Evolutionary conservation across 176 grass and related monocot genomes (phyloP), one percentile per base, ranked within the genome.

Genomic region (Phragmites australis): DNA sequence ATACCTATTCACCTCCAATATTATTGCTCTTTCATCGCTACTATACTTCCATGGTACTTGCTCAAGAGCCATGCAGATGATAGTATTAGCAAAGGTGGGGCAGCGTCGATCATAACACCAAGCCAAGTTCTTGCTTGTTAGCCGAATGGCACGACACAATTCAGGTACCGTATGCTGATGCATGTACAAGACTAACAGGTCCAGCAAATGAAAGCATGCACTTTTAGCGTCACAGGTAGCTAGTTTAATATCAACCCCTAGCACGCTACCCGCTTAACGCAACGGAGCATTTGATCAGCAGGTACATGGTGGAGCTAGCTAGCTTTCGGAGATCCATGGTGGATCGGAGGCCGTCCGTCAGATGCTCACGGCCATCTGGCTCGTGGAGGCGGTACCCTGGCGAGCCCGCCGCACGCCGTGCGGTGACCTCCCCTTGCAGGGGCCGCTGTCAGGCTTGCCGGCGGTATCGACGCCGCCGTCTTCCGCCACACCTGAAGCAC

Each of bases 281-380:
- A 39, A 44, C 62, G 29, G 29, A 37, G 16, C 27, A 19, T 21
- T 42, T 69, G 68, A 53, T 6, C 65, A 18, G 75, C 42, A 61
- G 54, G 18, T 82, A n/a, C 40, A 43, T 21, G 43, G 27, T 34
- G 21, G 46, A 58, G 66, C 85, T 78, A 77, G 83, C 69, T 80
- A 86, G 32, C 31, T 62, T 8, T 3, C 43, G 41, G 30, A 62
- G 70, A 40, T 78, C 47, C 64, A 76, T 85, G 54, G 44, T 14
- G 31, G 61, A 40, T 0, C 0, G 8, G 6, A 9, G 12, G 19
- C 15, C 23, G 25, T 1, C 47, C 48, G 13, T 89, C 83, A 82
- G 50, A 66, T 89, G 72, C 83, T 89, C 64, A 89, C 40, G 5
- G 88, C 66, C 88, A 80, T 80, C 25, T 80, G 81, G 67, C 47